Evolutionary conservation across 2,329 filamentous ascomycete species (phyloP), one percentile per base, ranked within the genome.

Genomic region (Podosphaera aphanis): DNA sequence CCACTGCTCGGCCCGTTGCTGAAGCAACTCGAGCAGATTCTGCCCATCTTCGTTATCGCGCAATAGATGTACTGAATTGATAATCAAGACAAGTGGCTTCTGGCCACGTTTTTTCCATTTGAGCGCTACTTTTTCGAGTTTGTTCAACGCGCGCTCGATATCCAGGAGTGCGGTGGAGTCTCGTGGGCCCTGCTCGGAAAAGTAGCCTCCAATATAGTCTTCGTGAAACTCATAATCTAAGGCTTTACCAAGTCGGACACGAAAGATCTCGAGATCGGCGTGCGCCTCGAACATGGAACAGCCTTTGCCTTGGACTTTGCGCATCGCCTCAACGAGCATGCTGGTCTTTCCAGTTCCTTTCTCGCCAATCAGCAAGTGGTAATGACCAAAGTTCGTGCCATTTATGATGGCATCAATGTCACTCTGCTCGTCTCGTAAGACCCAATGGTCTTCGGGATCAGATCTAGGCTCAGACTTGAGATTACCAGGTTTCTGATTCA

Each of bases 231-330:
- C 90, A 60, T 86, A 98, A 60, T 98, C 86, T 36, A 98, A 68
- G 1, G 86, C 84, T 59, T 93, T 94, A 21, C 90, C 90, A 2
- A 98, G 71, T 3, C 90, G 74, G 38, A 94, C 80, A 16, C 90
- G 80, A 60, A 98, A 93, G 48, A 98, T 93, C 57, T 98, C 90
- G 1, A 86, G 71, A 60, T 98, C 86, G 4, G 85, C 80, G 61
- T 98, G 90, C 1, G 88, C 86, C 62, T 98, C 90, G 56, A 95
- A 83, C 83, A 98, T 93, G 53, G 86, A 80, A 39, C 88, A 79
- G 19, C 83, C 83, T 49, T 90, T 80, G 3, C 85, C 90, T 50
- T 93, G 74, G 47, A 86, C 79, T 61, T 92, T 92, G 46, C 79
- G 77, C 88, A 98, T 98, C 7, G 84, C 83, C 59, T 95, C 84